Conservation (phyloP, 805 yeast species). For the Metschnikowia gruessii region DNA sequence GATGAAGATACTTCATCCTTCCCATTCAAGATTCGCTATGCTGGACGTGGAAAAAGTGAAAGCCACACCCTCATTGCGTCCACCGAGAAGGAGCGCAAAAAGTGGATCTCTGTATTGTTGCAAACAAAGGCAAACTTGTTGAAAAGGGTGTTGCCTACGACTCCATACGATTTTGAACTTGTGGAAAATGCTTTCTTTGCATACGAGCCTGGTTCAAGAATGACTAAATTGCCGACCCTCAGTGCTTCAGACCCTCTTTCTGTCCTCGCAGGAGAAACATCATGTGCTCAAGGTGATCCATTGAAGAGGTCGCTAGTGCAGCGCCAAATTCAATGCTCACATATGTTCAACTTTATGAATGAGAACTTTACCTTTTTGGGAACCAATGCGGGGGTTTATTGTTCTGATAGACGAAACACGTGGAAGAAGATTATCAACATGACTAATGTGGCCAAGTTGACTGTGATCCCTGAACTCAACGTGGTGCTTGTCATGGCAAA, state of each 20-base stretch:
- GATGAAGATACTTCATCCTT: constrained; percentile 31
- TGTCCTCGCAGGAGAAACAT: constrained; percentile 8
- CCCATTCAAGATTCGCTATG: constrained; percentile 55
- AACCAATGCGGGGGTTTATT: constrained; percentile 58
- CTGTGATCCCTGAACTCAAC: constrained; percentile 55
- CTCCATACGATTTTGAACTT: constrained; percentile 53
- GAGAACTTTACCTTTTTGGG: constrained; percentile 55
- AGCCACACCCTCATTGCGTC: constrained; percentile 51
- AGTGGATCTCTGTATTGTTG: constrained; percentile 55
- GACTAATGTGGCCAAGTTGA: constrained; percentile 53
- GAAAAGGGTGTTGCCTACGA: constrained; percentile 34
- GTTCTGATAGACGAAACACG: constrained; percentile 42
- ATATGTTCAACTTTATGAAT: constrained; percentile 45
- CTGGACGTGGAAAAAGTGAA: constrained; percentile 52
- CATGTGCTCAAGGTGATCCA: neutral
- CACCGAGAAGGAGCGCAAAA: constrained; percentile 47
- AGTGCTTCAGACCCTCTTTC: constrained; percentile 53
- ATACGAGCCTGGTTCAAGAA: constrained; percentile 53
- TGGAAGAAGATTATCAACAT: constrained; percentile 63
- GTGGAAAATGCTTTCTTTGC: constrained; percentile 61
- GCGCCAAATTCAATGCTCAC: constrained; percentile 43
- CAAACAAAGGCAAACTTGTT: constrained; percentile 43
- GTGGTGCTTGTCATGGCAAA: constrained; percentile 58
- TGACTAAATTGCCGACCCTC: constrained; percentile 51
- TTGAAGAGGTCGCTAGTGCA: constrained; percentile 22